These are phyloP conservation scores for Xylaria arbuscula DNA, from an alignment of 2,329 filamentous ascomycete genomes.

Conservation along the genomic window DNA sequence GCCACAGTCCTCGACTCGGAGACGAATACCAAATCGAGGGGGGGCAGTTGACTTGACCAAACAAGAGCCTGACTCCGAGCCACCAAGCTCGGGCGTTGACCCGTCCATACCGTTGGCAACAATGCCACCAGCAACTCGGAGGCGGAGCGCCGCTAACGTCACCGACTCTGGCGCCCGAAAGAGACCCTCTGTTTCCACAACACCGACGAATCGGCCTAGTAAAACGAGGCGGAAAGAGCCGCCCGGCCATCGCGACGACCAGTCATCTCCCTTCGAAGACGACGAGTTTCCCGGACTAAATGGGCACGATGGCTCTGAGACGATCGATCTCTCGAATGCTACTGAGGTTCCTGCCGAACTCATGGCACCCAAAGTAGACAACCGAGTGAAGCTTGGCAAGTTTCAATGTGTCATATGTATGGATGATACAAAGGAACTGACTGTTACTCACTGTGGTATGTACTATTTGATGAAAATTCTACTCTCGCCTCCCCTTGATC, in stretches of 20 bases:
- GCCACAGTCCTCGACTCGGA: conserved; percentile 38
- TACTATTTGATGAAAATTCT: conserved; percentile 27
- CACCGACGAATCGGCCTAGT: conserved; percentile 38
- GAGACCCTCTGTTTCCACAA: conserved; percentile 39
- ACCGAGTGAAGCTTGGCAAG: conserved; percentile 62
- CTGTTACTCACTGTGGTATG: conserved; percentile 75
- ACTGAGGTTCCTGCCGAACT: conserved; percentile 58
- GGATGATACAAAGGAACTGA: conserved; percentile 68
- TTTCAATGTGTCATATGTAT: conserved; percentile 77
- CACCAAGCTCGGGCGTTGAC: conserved; percentile 39
- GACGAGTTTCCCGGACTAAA: conserved; percentile 36
- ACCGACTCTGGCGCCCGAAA: conserved; percentile 37
- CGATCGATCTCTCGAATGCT: conserved; percentile 57
- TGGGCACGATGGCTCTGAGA: conserved; percentile 43
- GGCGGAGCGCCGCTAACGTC: conserved; percentile 23
- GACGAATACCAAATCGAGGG: conserved; percentile 38
- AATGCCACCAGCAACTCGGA: conserved; percentile 44
- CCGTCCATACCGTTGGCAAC: conserved; percentile 34
- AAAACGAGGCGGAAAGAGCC: conserved; percentile 47
- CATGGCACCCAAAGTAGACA: conserved; percentile 60
- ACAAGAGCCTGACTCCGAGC: conserved; percentile 42
- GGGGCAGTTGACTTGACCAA: conserved; percentile 44
- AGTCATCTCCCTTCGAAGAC: conserved; percentile 44
- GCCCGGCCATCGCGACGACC: conserved; percentile 42
- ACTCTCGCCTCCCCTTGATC: not conserved